Base-by-base conservation (phyloP, 345 rosid species). In the Gossypium bickii region DNA sequence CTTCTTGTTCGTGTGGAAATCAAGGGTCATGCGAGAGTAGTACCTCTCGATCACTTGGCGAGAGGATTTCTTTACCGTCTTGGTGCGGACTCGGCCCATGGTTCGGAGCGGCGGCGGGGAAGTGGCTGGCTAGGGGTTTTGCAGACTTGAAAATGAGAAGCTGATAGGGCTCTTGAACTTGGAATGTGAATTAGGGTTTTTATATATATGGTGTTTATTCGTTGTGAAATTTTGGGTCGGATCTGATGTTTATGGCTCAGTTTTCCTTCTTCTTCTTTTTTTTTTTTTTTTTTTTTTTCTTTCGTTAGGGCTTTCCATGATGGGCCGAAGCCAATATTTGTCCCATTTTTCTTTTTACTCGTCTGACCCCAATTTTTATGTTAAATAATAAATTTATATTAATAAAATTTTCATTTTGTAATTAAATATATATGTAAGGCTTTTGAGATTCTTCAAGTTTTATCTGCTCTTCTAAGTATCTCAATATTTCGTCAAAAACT, bases 1-100 rank as follows among this genome's bases (percentile, higher is more conserved):
- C 87, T 90, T 92, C 87, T 92, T 92, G 86, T 92, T 92, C 29
- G 94, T 92, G 85, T 92, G 93, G 84, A 92, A 92, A 63, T 92
- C 97, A 56, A 92, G 82, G 0, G 97, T 92, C 97, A 92, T 88
- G 12, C 82, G 79, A 3, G 95, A 92, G 85, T 92, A 92, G 89
- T 92, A 90, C 87, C 87, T 86, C 93, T 92, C 97, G 4, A 90
- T 89, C 12, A 92, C 95, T 81, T 90, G 93, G 29, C 97, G 91
- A 17, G 96, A 92, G 69, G 95, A 89, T 76, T 90, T 92, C 85
- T 92, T 92, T 87, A 92, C 97, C 0, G 97, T 90, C 81, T 92
- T 92, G 63, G 96, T 92, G 12, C 96, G 83, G 10, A 92, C 97
- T 64, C 96, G 95, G 65, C 97, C 97, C 96, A 92, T 92, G 45